Conservation (phyloP, 352 stramenopile genomes). For the Pythium insidiosum region DNA sequence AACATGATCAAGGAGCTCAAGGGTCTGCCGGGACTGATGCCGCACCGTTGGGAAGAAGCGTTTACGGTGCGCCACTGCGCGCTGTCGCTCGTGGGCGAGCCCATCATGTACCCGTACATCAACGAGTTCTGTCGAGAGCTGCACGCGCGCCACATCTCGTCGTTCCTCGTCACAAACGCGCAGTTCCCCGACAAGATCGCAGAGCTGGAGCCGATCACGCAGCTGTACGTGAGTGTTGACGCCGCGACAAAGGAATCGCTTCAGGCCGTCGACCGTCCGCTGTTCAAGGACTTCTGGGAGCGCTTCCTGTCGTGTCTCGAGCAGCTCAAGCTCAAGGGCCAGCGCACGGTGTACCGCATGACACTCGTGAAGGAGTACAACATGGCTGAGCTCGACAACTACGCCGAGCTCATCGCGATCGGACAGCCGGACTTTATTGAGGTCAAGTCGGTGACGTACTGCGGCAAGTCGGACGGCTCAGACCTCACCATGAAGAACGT, state of each 20-base stretch:
- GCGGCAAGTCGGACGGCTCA: constrained; percentile 95
- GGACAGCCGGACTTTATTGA: constrained; percentile 91
- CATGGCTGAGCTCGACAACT: constrained; percentile 93
- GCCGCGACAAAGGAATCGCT: constrained; percentile 95
- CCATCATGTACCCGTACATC: constrained; percentile 99
- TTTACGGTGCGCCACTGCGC: constrained; percentile 96
- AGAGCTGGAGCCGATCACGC: constrained; percentile 93
- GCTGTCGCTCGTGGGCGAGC: constrained; percentile 96
- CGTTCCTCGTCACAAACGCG: constrained; percentile 98
- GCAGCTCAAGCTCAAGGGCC: constrained; percentile 91
- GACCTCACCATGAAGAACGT: constrained; percentile 98
- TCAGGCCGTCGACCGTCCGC: constrained; percentile 91
- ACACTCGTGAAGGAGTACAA: constrained; percentile 99
- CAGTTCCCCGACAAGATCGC: constrained; percentile 97
- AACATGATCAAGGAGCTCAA: constrained; percentile 95
- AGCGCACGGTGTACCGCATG: constrained; percentile 95
- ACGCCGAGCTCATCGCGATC: constrained; percentile 91
- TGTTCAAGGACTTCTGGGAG: constrained; percentile 98
- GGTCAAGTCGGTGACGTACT: constrained; percentile 98
- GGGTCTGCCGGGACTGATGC: constrained; percentile 92
- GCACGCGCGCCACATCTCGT: constrained; percentile 93
- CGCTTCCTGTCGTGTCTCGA: constrained; percentile 89
- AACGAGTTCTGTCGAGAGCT: constrained; percentile 96
- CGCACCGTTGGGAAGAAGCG: constrained; percentile 92
- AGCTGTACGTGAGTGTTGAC: constrained; percentile 99